phyloP scores from a whole-genome alignment of 2,329 filamentous ascomycete species.

The Trichoderma sp. region DNA sequence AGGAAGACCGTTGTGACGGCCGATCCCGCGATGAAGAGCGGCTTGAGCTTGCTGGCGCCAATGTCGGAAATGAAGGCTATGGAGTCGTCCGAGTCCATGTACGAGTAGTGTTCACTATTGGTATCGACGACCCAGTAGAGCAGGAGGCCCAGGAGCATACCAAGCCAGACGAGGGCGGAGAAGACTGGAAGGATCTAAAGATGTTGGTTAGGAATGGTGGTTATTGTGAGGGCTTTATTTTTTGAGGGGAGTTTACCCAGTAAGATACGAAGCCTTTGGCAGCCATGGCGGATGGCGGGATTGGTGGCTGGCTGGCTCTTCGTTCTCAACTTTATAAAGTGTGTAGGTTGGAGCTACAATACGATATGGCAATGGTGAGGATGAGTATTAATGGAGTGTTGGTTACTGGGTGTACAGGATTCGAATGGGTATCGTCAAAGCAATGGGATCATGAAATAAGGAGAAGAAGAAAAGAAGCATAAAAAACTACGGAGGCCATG shows the following conservation, averaged over 20 bases:
- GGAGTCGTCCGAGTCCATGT: slow-evolving; percentile 56
- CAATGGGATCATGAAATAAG: neutral
- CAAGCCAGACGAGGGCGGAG: slow-evolving; percentile 63
- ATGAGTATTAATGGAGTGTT: neutral
- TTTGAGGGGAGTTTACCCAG: slow-evolving; percentile 35
- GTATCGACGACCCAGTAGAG: slow-evolving; percentile 64
- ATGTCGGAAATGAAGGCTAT: slow-evolving; percentile 74
- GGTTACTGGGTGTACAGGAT: neutral
- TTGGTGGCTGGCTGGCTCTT: slow-evolving; percentile 1
- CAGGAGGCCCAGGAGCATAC: slow-evolving; percentile 67
- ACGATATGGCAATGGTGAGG: neutral
- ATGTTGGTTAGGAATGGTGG: neutral
- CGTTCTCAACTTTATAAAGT: neutral
- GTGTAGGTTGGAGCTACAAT: neutral
- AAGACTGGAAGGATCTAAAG: slow-evolving; percentile 64
- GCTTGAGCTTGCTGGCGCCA: slow-evolving; percentile 62
- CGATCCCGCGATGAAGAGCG: slow-evolving; percentile 73
- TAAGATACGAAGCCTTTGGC: slow-evolving; percentile 36
- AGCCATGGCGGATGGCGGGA: slow-evolving; percentile 31
- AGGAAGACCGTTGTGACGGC: slow-evolving; percentile 73
- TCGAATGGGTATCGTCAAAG: neutral
- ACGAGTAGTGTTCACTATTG: slow-evolving; percentile 55
- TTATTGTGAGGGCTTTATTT: neutral
- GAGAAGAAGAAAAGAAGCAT: neutral
- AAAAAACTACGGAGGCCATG: neutral